Evolutionary conservation across 306 rosid species (phyloP).

Genomic region (Gleditsia sinensis): DNA sequence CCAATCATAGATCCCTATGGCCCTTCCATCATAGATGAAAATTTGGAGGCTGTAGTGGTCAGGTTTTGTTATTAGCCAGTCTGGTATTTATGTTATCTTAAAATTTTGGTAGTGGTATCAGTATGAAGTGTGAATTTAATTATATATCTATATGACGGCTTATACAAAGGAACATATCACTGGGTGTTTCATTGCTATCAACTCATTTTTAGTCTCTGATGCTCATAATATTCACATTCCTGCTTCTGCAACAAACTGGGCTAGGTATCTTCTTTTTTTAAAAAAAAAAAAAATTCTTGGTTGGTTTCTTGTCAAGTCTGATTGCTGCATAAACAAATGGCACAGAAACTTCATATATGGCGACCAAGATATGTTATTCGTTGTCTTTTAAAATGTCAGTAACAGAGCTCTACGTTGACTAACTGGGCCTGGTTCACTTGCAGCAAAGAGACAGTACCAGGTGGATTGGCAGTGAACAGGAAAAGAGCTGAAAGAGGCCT

Average conservation of each 20-base stretch:
- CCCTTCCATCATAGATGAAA: conserved; percentile 82
- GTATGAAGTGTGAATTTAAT: neutral
- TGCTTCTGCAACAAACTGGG: conserved; percentile 18
- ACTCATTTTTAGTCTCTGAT: neutral
- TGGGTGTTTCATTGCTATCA: conserved; percentile 3
- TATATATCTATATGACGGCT: neutral
- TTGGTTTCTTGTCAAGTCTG: conserved; percentile 1
- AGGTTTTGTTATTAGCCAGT: conserved; percentile 56
- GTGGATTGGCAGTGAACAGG: conserved; percentile 87
- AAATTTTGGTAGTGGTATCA: conserved; percentile 19
- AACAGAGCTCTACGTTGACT: conserved; percentile 18
- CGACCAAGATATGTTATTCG: neutral
- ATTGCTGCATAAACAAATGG: conserved; percentile 7
- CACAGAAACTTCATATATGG: neutral
- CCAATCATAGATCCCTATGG: conserved; percentile 93
- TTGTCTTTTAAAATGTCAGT: conserved; percentile 10
- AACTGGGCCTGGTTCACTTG: conserved; percentile 36
- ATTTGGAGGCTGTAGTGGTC: conserved; percentile 88
- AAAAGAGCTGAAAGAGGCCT: conserved; percentile 80
- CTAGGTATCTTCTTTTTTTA: neutral
- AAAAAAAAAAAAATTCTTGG: no score
- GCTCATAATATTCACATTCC: conserved; percentile 1
- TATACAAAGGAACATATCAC: conserved; percentile 2
- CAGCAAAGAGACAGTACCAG: conserved; percentile 94
- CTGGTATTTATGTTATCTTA: neutral